Evolutionary conservation across 441 rosid species (phyloP), one percentile per base, ranked within the genome.

Genomic region (Daphne laureola): DNA sequence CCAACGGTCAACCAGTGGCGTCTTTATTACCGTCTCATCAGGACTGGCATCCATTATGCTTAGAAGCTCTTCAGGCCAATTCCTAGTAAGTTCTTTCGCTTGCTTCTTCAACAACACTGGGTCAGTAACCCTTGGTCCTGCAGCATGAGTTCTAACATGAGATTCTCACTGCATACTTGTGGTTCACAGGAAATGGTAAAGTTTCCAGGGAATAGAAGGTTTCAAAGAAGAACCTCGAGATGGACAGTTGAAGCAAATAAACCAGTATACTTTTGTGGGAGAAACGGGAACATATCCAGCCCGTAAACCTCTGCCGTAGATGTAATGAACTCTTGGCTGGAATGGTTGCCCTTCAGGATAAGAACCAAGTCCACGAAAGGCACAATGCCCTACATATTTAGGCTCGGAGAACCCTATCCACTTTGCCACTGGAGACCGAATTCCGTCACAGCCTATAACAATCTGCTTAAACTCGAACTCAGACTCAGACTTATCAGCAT

Each of bases 381-480:
- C 93, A 44, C 81, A 78, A 46, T 86, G 76, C 49, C 95, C 96
- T n/a, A 65, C 87, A 68, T 86, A 88, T 46, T 53, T 81, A 2
- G 98, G 86, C 48, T 86, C 91, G 16, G 87, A 65, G 68, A 84
- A 86, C 4, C 96, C 96, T 84, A 92, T 81, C 96, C 94, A 86
- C 53, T 58, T 84, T 0, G 95, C 96, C 0, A 88, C 68, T 3
- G 72, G 79, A 45, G 96, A 92, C 48, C 94, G 73, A 50, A 69
- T 68, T 31, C 98, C 96, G 25, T 92, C 98, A 43, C 95, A 92
- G 11, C 93, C 98, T 35, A 88, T 79, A 57, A 92, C 89, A 71
- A 80, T 78, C 98, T 87, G 72, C 62, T 54, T 68, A 67, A n/a
- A n/a, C n/a, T n/a, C n/a, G n/a, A n/a, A n/a, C n/a, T n/a, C 52